Percentiles rank a stretch among this genome's conserved stretches.
Evolutionary conservation across 176 grass and related monocot species (phyloP).

Genomic region (barley (Hordeum vulgare)): MorexV3_pseudomolecules_assembly NC_058520.1:567851250-567851749

Average conservation of each 20-base stretch:
- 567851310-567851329: slow-evolving; percentile 42
- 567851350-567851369: slow-evolving; percentile 49
- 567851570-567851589: background rate
- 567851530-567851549: background rate
- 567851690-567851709: background rate
- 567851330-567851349: slow-evolving; percentile 46
- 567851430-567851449: background rate
- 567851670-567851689: background rate
- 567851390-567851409: slow-evolving; percentile 29
- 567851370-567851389: slow-evolving; percentile 34
- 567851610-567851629: background rate
- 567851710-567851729: background rate
- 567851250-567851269: background rate
- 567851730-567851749: slow-evolving; percentile 27
- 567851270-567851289: background rate
- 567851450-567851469: background rate
- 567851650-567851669: background rate
- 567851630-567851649: background rate
- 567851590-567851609: background rate
- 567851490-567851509: background rate
- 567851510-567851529: background rate
- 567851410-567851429: background rate
- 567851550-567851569: background rate
- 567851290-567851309: slow-evolving; percentile 12
- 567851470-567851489: background rate